Conservation (phyloP, 164 flowering plant species). For the Umbilicus rupestris region DNA sequence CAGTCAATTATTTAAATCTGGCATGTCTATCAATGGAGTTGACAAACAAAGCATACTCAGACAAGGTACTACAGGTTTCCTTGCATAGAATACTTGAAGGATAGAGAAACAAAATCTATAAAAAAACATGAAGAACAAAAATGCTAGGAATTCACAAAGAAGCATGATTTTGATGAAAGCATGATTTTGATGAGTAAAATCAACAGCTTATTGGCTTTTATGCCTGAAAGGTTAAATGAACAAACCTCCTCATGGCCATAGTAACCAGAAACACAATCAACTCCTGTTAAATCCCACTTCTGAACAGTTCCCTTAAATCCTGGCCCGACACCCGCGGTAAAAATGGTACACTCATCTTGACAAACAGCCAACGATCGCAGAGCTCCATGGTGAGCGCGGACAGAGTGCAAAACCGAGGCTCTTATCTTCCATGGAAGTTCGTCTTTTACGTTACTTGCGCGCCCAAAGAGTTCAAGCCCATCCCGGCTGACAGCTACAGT, state of each 20-base stretch:
- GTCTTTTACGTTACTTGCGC: constrained; percentile 67
- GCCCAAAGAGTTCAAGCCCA: constrained; percentile 67
- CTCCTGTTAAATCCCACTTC: constrained; percentile 73
- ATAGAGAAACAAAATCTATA: not conserved
- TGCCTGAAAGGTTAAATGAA: constrained; percentile 9
- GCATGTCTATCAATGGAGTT: not conserved
- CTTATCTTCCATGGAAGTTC: constrained; percentile 92
- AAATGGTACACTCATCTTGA: constrained; percentile 69
- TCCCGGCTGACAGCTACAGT: constrained; percentile 69
- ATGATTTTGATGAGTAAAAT: too few relatives aligned
- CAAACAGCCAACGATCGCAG: constrained; percentile 68
- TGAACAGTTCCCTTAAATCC: constrained; percentile 93
- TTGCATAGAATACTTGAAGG: not conserved
- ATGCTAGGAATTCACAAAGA: not conserved
- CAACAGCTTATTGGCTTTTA: too few relatives aligned
- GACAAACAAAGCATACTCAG: not conserved
- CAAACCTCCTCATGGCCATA: constrained; percentile 97
- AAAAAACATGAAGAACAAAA: not conserved
- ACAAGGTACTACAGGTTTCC: not conserved
- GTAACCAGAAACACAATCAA: constrained; percentile 66
- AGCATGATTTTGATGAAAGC: too few relatives aligned
- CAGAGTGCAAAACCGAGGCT: constrained; percentile 68
- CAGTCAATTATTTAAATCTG: not conserved
- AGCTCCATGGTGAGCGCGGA: constrained; percentile 85
- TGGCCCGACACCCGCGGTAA: constrained; percentile 88